Percentiles rank a stretch among this genome's conserved stretches.
These are phyloP conservation scores for Tilletia walkeri DNA, from an alignment of 1,284 basidiomycete species.

Conservation along the genomic window DNA sequence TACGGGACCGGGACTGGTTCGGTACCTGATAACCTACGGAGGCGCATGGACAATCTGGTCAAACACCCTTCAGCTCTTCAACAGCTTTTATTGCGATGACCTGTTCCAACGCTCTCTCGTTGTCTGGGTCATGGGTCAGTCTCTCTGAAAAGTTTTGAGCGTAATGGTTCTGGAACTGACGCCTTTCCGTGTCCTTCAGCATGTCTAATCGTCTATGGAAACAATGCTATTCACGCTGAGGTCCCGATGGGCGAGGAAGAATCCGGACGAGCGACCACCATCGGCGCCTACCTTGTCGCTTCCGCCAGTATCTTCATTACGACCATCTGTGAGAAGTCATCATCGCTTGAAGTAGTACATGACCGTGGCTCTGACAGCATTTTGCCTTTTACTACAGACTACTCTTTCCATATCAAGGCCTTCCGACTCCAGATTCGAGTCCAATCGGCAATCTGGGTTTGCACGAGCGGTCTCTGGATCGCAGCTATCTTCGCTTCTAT, in stretches of 20 bases:
- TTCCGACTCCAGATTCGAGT: slow-evolving; percentile 42
- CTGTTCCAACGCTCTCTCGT: slow-evolving; percentile 39
- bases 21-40: slow-evolving; percentile 42
- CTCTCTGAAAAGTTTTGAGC: neutral
- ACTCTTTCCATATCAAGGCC: slow-evolving; percentile 42
- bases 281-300: slow-evolving; percentile 40
- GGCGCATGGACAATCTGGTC: slow-evolving; percentile 45
- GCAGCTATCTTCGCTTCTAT: slow-evolving; percentile 35
- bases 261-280: slow-evolving; percentile 35
- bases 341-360: too few relatives aligned
- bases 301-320: slow-evolving; percentile 12
- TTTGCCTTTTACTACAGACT: neutral
- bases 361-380: neutral
- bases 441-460: slow-evolving; percentile 29
- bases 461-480: slow-evolving; percentile 34
- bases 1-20: slow-evolving; percentile 35
- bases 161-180: neutral
- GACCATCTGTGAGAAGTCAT: neutral
- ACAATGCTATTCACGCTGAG: slow-evolving; percentile 40
- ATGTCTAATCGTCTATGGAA: slow-evolving; percentile 41
- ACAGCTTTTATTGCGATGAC: slow-evolving; percentile 47
- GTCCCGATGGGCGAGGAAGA: slow-evolving; percentile 23
- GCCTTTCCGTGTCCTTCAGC: slow-evolving; percentile 6
- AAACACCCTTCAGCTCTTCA: slow-evolving; percentile 44
- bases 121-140: slow-evolving; percentile 36